Evolutionary conservation across 768 basidiomycete species (phyloP).

Genomic region (Trametes cubensis): DNA sequence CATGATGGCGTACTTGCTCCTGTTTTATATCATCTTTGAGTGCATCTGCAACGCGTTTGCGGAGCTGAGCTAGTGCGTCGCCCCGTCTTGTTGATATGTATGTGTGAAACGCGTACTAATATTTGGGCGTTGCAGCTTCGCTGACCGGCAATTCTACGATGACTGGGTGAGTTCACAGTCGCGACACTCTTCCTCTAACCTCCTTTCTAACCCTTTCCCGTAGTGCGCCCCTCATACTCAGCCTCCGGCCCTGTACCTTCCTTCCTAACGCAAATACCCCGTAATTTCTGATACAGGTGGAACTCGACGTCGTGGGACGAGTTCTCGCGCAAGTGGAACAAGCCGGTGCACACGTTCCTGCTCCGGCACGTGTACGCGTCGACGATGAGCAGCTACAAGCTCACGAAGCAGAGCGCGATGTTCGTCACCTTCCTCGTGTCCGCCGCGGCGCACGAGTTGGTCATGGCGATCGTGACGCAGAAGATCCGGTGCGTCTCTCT

Average conservation of each 20-base stretch:
- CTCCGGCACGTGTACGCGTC: slow-evolving; percentile 95
- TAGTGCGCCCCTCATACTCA: not conserved
- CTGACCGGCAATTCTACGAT: slow-evolving; percentile 97
- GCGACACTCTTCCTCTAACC: not conserved
- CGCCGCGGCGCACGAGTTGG: slow-evolving; percentile 89
- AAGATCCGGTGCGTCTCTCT: slow-evolving; percentile 75
- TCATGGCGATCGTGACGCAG: slow-evolving; percentile 93
- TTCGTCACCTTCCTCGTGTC: slow-evolving; percentile 91
- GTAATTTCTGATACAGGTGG: slow-evolving; percentile 58
- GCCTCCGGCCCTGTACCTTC: too few species aligned
- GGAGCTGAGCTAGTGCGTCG: slow-evolving; percentile 79
- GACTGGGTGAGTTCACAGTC: slow-evolving; percentile 69
- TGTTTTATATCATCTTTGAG: slow-evolving; percentile 90
- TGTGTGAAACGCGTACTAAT: not conserved
- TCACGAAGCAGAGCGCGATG: slow-evolving; percentile 83
- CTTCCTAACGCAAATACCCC: not conserved
- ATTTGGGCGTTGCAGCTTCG: slow-evolving; percentile 63
- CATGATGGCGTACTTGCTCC: slow-evolving; percentile 87
- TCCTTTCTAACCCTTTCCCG: not conserved
- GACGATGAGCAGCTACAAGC: slow-evolving; percentile 72
- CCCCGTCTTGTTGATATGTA: not conserved
- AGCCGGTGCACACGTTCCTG: slow-evolving; percentile 92
- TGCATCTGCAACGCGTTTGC: slow-evolving; percentile 97
- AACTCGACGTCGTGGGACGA: slow-evolving; percentile 97
- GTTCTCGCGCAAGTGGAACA: slow-evolving; percentile 98